These are phyloP conservation scores for Cyanidiococcus yangmingshanensis DNA, from an alignment of 23 red algal genomes.

Conservation along the genomic window DNA sequence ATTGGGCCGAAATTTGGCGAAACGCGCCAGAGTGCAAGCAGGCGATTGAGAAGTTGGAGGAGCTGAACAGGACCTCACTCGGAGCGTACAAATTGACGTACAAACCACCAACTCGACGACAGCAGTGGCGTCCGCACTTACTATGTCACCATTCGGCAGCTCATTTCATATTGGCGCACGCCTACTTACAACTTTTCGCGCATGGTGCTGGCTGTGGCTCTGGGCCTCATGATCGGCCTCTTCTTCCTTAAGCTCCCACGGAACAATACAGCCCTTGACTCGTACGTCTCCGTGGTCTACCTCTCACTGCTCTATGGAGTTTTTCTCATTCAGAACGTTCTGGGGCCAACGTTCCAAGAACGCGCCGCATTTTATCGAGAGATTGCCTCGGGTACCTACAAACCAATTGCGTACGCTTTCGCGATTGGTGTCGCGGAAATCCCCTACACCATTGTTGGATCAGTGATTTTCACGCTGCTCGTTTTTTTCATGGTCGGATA, in stretches of 20 bases:
- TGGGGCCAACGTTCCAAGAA: slow-evolving; percentile 46
- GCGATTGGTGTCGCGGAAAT: slow-evolving; percentile 58
- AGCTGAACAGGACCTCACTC: slow-evolving; percentile 11
- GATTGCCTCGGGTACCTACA: slow-evolving; percentile 64
- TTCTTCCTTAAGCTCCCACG: slow-evolving; percentile 40
- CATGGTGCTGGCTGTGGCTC: slow-evolving; percentile 34
- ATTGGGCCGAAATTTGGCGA: slow-evolving; percentile 14
- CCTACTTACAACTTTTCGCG: slow-evolving; percentile 71
- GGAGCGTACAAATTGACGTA: slow-evolving; percentile 11
- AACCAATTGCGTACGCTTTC: slow-evolving; percentile 39
- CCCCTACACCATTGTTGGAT: slow-evolving; percentile 47
- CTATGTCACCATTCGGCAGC: slow-evolving; percentile 43
- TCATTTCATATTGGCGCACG: slow-evolving; percentile 69
- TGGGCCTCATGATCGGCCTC: slow-evolving; percentile 48
- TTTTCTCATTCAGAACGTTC: slow-evolving; percentile 49
- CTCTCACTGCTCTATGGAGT: slow-evolving; percentile 49
- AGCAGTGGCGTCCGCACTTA: slow-evolving; percentile 22
- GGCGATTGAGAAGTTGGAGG: slow-evolving; percentile 5
- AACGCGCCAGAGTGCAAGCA: slow-evolving; percentile 1
- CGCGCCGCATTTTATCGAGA: slow-evolving; percentile 83
- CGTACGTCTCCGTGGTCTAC: slow-evolving; percentile 51
- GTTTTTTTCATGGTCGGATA: slow-evolving; percentile 72
- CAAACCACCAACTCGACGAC: slow-evolving; percentile 18
- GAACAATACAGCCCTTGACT: slow-evolving; percentile 40
- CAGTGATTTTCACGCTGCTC: slow-evolving; percentile 44